phyloP scores from a whole-genome alignment of 768 basidiomycete species.

The Kwoniella mangroviensis region DNA sequence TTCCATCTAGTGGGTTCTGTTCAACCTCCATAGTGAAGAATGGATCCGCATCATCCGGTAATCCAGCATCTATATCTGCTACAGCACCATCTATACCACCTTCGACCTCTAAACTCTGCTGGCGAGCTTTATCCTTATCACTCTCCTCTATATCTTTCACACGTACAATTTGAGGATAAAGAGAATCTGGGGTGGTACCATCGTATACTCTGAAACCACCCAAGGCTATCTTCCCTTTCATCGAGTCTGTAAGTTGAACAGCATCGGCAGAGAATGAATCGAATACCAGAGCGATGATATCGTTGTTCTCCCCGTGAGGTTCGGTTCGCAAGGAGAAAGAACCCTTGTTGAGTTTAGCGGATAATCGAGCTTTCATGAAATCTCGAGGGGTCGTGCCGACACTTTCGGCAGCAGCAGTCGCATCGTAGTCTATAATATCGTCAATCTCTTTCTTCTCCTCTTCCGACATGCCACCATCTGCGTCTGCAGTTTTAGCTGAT shows the following conservation, averaged over 20 bases:
- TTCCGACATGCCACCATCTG: conserved; percentile 70
- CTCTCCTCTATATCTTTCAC: conserved; percentile 64
- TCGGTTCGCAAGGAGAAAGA: conserved; percentile 81
- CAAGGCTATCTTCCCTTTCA: conserved; percentile 82
- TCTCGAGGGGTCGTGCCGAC: conserved; percentile 73
- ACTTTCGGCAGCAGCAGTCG: conserved; percentile 71
- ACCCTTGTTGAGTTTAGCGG: conserved; percentile 80
- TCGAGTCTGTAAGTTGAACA: conserved; percentile 80
- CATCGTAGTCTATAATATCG: conserved; percentile 88
- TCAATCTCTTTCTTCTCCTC: conserved; percentile 89
- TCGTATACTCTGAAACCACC: conserved; percentile 87
- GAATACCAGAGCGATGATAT: conserved; percentile 85
- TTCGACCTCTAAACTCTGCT: conserved; percentile 39
- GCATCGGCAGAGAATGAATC: conserved; percentile 83
- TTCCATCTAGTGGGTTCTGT: conserved; percentile 84
- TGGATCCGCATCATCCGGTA: conserved; percentile 59
- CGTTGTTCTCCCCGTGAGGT: conserved; percentile 66
- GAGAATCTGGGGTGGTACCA: conserved; percentile 77
- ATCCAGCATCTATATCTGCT: conserved; percentile 34
- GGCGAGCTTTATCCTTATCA: conserved; percentile 25
- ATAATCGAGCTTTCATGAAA: conserved; percentile 75
- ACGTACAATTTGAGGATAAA: conserved; percentile 88
- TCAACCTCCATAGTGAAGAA: conserved; percentile 94
- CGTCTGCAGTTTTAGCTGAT: conserved; percentile 62
- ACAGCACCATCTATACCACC: conserved; percentile 36